phyloP scores from a whole-genome alignment of 2,329 filamentous ascomycete genomes.

The Penicillium sp. region DNA sequence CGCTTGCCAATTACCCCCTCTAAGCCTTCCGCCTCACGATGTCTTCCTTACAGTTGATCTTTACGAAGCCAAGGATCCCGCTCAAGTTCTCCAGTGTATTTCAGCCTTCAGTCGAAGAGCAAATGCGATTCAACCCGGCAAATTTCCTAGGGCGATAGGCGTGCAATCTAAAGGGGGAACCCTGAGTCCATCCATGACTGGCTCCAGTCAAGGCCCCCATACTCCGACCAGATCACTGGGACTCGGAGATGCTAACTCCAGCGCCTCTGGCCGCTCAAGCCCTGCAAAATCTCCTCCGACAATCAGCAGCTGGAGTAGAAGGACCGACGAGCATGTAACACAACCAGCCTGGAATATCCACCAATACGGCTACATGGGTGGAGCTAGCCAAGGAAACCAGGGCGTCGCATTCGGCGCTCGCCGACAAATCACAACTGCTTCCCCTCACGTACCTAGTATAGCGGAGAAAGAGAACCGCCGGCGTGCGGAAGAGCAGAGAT shows the following conservation, averaged over 20 bases:
- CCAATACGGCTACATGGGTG: conserved; percentile 98
- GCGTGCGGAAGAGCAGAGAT: conserved; percentile 61
- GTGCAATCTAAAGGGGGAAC: conserved; percentile 65
- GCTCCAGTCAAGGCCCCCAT: conserved; percentile 58
- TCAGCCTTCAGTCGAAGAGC: conserved; percentile 89
- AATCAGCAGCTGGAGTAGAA: conserved; percentile 90
- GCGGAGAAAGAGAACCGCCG: conserved; percentile 80
- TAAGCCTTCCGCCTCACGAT: conserved; percentile 91
- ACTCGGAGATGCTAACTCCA: conserved; percentile 58
- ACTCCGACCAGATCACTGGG: conserved; percentile 43
- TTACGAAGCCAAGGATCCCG: conserved; percentile 92
- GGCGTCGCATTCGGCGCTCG: conserved; percentile 90
- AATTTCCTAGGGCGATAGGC: conserved; percentile 78
- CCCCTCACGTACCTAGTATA: conserved; percentile 77
- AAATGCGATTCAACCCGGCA: conserved; percentile 71
- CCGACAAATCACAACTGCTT: conserved; percentile 86
- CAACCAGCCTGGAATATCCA: conserved; percentile 97
- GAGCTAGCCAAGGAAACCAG: conserved; percentile 92
- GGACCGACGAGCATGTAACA: conserved; percentile 77
- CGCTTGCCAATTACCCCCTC: conserved; percentile 81
- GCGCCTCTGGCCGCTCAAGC: conserved; percentile 59
- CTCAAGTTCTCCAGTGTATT: conserved; percentile 92
- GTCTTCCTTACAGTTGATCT: conserved; percentile 96
- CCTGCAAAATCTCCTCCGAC: conserved; percentile 63
- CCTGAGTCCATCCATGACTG: conserved; percentile 71